These are phyloP conservation scores for Calonectria pauciramosa DNA, from an alignment of 2,329 filamentous ascomycete species.

Conservation along the genomic window DNA sequence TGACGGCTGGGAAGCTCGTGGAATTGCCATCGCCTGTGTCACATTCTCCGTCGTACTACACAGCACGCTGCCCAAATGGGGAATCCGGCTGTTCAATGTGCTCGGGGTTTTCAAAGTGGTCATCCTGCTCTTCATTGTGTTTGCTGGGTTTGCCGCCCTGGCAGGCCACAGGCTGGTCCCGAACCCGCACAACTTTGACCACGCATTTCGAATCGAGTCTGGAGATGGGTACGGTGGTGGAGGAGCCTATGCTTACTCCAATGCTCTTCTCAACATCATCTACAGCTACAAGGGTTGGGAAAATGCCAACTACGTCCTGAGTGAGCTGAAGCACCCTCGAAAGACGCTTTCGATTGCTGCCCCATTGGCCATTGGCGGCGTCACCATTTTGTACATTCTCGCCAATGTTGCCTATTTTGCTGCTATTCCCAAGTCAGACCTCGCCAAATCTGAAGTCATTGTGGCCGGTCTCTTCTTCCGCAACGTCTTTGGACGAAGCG, in stretches of 20 bases:
- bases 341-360: slow-evolving; percentile 69
- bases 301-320: slow-evolving; percentile 73
- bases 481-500: slow-evolving; percentile 71
- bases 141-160: slow-evolving; percentile 70
- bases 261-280: slow-evolving; percentile 69
- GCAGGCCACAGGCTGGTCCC: slow-evolving; percentile 63
- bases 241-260: slow-evolving; percentile 67
- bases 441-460: slow-evolving; percentile 70
- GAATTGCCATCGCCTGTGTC: slow-evolving; percentile 66
- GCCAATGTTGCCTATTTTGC: slow-evolving; percentile 77
- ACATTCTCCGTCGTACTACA: slow-evolving; percentile 70
- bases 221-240: slow-evolving; percentile 62
- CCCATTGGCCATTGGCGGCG: slow-evolving; percentile 69
- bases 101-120: slow-evolving; percentile 73
- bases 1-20: slow-evolving; percentile 70
- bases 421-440: slow-evolving; percentile 69
- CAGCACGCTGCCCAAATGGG: slow-evolving; percentile 67
- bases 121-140: slow-evolving; percentile 72
- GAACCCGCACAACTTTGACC: slow-evolving; percentile 69
- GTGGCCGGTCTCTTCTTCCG: slow-evolving; percentile 73
- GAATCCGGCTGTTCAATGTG: slow-evolving; percentile 70
- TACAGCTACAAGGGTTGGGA: slow-evolving; percentile 76
- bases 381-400: slow-evolving; percentile 72
- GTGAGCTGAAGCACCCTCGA: slow-evolving; percentile 68
- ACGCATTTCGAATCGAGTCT: slow-evolving; percentile 63